phyloP scores from a whole-genome alignment of 2,329 filamentous ascomycete genomes.

The Exophiala oligosperma region DNA sequence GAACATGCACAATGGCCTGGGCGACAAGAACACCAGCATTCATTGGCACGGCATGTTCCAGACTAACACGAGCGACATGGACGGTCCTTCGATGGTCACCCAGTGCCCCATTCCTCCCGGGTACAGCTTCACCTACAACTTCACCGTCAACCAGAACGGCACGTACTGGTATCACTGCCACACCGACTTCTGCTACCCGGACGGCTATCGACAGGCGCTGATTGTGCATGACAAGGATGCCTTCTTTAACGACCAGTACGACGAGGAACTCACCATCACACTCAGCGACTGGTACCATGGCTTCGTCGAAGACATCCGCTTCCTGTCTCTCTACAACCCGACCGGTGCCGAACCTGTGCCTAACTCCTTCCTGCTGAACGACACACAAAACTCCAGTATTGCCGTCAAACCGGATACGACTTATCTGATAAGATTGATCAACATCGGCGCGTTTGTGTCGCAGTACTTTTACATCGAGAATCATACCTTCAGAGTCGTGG shows the following conservation, averaged over 20 bases:
- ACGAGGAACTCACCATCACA: constrained; percentile 64
- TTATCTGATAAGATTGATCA: constrained; percentile 71
- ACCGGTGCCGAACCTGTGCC: constrained; percentile 66
- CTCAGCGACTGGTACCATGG: constrained; percentile 72
- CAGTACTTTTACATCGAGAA: constrained; percentile 51
- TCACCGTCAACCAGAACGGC: constrained; percentile 67
- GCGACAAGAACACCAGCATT: constrained; percentile 40
- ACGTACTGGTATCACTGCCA: constrained; percentile 82
- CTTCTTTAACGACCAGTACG: constrained; percentile 59
- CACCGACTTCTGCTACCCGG: constrained; percentile 66
- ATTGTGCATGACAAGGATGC: constrained; percentile 63
- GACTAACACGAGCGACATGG: constrained; percentile 68
- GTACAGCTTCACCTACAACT: constrained; percentile 67
- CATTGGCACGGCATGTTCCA: constrained; percentile 71
- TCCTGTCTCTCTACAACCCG: constrained; percentile 50
- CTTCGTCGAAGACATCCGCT: constrained; percentile 52
- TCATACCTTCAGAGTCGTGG: constrained; percentile 66
- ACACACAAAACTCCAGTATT: constrained; percentile 62
- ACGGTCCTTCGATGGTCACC: constrained; percentile 65
- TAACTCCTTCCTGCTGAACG: constrained; percentile 69
- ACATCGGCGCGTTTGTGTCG: constrained; percentile 67
- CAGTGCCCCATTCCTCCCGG: constrained; percentile 69
- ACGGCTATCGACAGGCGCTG: constrained; percentile 65
- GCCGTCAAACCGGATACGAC: constrained; percentile 66
- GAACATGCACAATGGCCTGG: constrained; percentile 41